phyloP scores from a whole-genome alignment of 1,139 yeast species.

The Zygoascus sp. region DNA sequence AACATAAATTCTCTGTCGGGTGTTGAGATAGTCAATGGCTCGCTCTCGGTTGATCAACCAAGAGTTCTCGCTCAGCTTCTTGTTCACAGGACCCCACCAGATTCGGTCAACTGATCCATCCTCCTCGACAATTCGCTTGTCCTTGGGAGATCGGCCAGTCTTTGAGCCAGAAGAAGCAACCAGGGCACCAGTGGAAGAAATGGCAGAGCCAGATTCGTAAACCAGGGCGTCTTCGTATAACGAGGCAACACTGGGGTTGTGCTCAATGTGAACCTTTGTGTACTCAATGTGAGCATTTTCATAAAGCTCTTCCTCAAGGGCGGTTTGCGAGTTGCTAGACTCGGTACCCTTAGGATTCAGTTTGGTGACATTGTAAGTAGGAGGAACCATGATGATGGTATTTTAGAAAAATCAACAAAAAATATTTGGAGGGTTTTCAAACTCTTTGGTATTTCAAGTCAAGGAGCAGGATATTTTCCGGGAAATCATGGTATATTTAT shows the following conservation, averaged over 20 bases:
- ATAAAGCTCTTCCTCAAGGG: slow-evolving; percentile 39
- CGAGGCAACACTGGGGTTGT: slow-evolving; percentile 91
- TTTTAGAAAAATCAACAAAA: not conserved
- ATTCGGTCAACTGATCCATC: slow-evolving; percentile 74
- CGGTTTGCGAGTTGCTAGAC: slow-evolving; percentile 36
- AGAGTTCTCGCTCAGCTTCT: slow-evolving; percentile 87
- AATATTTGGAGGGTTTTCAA: not conserved
- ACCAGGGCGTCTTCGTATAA: slow-evolving; percentile 91
- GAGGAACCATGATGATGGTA: slow-evolving; percentile 27
- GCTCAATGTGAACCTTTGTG: slow-evolving; percentile 48
- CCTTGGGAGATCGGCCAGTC: slow-evolving; percentile 98
- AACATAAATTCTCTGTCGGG: slow-evolving; percentile 89
- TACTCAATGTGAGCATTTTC: slow-evolving; percentile 41
- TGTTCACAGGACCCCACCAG: slow-evolving; percentile 99
- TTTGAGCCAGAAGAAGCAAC: slow-evolving; percentile 94
- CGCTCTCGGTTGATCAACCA: slow-evolving; percentile 96
- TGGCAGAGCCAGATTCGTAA: slow-evolving; percentile 82
- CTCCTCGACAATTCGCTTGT: slow-evolving; percentile 96
- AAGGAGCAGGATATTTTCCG: not conserved
- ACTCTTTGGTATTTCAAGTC: slow-evolving; percentile 1
- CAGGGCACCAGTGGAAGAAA: slow-evolving; percentile 90
- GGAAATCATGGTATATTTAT: not conserved
- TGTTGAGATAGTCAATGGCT: slow-evolving; percentile 94
- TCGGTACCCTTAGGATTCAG: slow-evolving; percentile 42
- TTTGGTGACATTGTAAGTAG: slow-evolving; percentile 39